Evolutionary conservation across 768 basidiomycete genomes (phyloP), one percentile per base, ranked within the genome.

Genomic region (Panaeolus cyanescens): DNA sequence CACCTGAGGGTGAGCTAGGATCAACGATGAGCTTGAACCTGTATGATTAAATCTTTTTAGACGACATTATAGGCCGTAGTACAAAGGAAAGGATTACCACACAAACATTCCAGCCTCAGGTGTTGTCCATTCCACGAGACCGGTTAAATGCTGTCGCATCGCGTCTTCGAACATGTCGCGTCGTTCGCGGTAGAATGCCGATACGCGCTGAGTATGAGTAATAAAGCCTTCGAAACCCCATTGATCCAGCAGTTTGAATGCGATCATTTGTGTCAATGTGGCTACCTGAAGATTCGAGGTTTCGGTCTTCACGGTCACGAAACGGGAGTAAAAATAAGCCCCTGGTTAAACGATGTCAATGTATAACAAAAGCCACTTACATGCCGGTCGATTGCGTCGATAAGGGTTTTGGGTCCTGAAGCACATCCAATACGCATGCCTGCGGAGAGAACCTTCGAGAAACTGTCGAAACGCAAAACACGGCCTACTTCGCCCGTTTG

Each of bases 71-170:
- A n/a, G 32, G 10, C 54, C 25, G 12, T 20, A 22, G 25, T 25
- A 13, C 10, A 28, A 3, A 8, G 7, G 45, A 6, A 15, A 28
- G 17, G 9, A 9, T 50, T 39, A 87, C 90, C 92, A 95, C 71
- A 93, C 87, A 79, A 96, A 96, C 93, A 95, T 92, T 64, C 92
- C 91, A 19, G 90, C 86, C 68, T 88, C 85, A 8, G 91, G 92
- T 0, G 78, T 74, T 58, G 70, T 75, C 89, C 89, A 90, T 72
- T 89, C 85, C 17, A 87, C 93, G 33, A 95, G 78, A 2, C 87
- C 92, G 45, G 79, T 76, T n/a, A 97, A 83, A 71, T 96, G 84
- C 68, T 83, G 85, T 66, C 83, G 79, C 79, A 95, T 86, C 53
- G 90, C 88, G 2, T 71, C 73, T 71, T 93, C 90, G 72, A 97